Base-by-base conservation (phyloP, 495 filamentous ascomycete genomes). In the Clohesyomyces aquaticus region DNA sequence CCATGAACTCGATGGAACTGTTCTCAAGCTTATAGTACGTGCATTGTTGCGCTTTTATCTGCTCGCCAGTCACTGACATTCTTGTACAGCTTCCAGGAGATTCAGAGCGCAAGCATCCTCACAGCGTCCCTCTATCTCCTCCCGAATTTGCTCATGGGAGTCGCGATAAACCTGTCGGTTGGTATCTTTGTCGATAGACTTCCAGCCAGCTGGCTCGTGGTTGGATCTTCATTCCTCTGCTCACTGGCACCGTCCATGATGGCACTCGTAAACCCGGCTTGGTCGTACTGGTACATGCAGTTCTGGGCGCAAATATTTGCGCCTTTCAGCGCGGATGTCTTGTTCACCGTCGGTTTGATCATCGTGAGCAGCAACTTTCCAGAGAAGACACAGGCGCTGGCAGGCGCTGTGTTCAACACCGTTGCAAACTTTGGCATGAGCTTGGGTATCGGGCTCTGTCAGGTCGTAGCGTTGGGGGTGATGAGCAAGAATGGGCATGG, bases 1-100 rank as follows among this genome's bases (percentile, higher is more conserved):
- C 79, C 0, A 51, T 79, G n/a, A 80, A 83, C 35, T 72, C 70
- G 2, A 79, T 82, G 68, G 82, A 85, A 67, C 71, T 77, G 0
- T 82, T 82, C 52, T 71, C 55, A 21, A 76, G 73, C 51, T 63
- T 80, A n/a, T 79, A 78, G 74, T 77, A 64, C 66, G 63, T 65
- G n/a, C n/a, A n/a, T 25, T 11, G 8, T 11, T 4, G 23, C 26
- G 18, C 8, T 32, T n/a, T 57, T 29, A 3, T 6, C 3, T 35
- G 11, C 32, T 23, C 50, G 16, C n/a, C 3, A 38, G 25, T 4
- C 6, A 51, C 8, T 35, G 23, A 43, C 60, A 29, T 2, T 27
- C 21, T 27, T 27, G 14, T 21, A 9, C 43, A 69, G 66, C 38
- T 63, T 63, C 63, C 67, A 65, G 53, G 59, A 59, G 29, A 59